Evolutionary conservation across 1,139 yeast species (phyloP), one percentile per base, ranked within the genome.

Genomic region (Pichia norvegensis): DNA sequence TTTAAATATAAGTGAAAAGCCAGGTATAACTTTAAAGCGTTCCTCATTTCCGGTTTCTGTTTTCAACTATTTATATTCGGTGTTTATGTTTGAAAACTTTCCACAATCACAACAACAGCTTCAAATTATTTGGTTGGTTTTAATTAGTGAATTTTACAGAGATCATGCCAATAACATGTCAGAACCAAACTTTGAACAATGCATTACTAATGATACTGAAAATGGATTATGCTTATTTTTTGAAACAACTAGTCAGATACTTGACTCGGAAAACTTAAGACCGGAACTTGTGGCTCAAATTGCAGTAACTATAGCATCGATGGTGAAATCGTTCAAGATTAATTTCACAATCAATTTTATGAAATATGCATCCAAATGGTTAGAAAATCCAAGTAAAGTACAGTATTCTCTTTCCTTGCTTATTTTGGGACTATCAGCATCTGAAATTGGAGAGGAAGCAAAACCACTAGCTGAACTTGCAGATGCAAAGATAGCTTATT

Each of bases 101-200:
- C 27, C 44, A 1, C 57, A 56, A 9, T 27, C 53, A n/a, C 38
- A 43, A 21, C 47, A 52, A 16, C 50, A 48, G n/a, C 35, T 52
- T 13, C 59, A 57, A 42, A 20, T 38, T 2, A 45, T 48, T 16
- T 62, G 65, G 63, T 46, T 62, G 4, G 38, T 36, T 8, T 43
- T 60, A 4, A 29, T 58, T 4, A 46, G 46, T 14, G 38, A 45
- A 1, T 61, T 58, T 42, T 53, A 53, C 37, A 35, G 25, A 5
- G 54, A 51, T 13, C 33, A 50, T 19, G 50, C 47, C 25, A 39
- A 38, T 7, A 45, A 51, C 6, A 29, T 47, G 31, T 51, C 47
- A 9, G 49, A 41, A 17, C 59, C 69, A 4, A 63, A 68, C 42
- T 50, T 53, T 41, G 58, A 63, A 33, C 51, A 58, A 20, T 53